phyloP scores from a whole-genome alignment of 2,329 filamentous ascomycete genomes.

The Dactylellina cionopaga region DNA sequence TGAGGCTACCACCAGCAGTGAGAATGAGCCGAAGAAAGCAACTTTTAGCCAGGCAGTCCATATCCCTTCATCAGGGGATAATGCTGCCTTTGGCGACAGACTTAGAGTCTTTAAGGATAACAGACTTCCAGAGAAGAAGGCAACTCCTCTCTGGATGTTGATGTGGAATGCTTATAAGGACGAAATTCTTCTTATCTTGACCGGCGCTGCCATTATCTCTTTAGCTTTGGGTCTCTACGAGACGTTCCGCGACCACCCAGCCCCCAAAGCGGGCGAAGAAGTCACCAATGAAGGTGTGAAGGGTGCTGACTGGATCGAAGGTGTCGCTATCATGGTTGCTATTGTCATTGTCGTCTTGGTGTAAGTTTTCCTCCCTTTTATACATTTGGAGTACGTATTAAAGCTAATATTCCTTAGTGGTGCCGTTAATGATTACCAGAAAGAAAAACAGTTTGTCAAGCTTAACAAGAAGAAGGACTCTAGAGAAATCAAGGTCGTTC shows the following conservation, averaged over 20 bases:
- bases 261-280: conserved; percentile 62
- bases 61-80: conserved; percentile 21
- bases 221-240: conserved; percentile 76
- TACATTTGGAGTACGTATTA: background rate
- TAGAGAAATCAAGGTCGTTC: conserved; percentile 75
- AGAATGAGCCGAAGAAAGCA: conserved; percentile 56
- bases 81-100: conserved; percentile 64
- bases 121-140: conserved; percentile 71
- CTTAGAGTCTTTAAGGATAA: conserved; percentile 71
- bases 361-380: conserved; percentile 22
- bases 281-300: conserved; percentile 55
- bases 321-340: conserved; percentile 82
- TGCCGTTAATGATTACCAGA: conserved; percentile 81
- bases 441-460: conserved; percentile 81
- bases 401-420: conserved; percentile 61
- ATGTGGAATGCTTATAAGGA: conserved; percentile 79
- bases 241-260: conserved; percentile 62
- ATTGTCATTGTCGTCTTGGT: conserved; percentile 80
- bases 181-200: conserved; percentile 76
- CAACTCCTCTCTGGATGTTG: conserved; percentile 69
- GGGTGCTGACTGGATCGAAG: conserved; percentile 79
- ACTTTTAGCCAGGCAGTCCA: conserved; percentile 31
- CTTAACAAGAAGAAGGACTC: conserved; percentile 83
- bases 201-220: conserved; percentile 74
- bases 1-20: conserved; percentile 61